Percentiles rank a stretch among this genome's conserved stretches.
Conservation (phyloP, 192 early-diverging fungal species). For the Phlyctochytrium bullatum region DNA sequence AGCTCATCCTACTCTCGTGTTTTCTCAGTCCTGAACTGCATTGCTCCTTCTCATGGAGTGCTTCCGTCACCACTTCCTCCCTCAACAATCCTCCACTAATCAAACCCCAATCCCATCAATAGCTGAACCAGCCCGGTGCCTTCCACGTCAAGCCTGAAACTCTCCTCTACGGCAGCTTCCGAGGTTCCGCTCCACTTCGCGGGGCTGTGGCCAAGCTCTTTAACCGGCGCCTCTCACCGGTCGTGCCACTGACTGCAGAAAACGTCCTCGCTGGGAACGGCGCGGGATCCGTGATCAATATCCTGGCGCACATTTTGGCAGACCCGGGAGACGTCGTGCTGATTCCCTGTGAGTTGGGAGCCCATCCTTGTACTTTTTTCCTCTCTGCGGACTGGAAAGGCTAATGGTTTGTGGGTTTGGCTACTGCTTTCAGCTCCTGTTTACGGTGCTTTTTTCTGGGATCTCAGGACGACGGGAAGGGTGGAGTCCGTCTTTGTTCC, state of each 20-base stretch:
- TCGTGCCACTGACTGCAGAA: slow-evolving; percentile 35
- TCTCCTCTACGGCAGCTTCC: slow-evolving; percentile 41
- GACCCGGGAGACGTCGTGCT: slow-evolving; percentile 73
- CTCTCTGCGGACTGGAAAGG: background rate
- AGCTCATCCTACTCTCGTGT: too few species aligned
- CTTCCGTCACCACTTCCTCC: too few species aligned
- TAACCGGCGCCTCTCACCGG: slow-evolving; percentile 63
- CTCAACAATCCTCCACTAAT: too few species aligned
- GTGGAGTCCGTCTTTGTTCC: slow-evolving; percentile 15
- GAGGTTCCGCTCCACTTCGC: slow-evolving; percentile 60
- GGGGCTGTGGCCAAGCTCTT: slow-evolving; percentile 57
- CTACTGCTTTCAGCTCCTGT: slow-evolving; percentile 12
- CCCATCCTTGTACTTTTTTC: background rate
- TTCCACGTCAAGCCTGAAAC: slow-evolving; percentile 11
- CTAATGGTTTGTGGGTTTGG: background rate
- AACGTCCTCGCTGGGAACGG: slow-evolving; percentile 68
- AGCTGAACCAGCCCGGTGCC: slow-evolving; percentile 14
- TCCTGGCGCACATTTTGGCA: slow-evolving; percentile 59
- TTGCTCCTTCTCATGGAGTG: too few species aligned
- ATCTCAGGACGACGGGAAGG: background rate
- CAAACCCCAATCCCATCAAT: too few species aligned
- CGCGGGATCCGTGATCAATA: slow-evolving; percentile 62
- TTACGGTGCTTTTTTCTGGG: slow-evolving; percentile 69
- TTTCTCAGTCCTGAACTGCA: too few species aligned
- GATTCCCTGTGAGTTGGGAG: slow-evolving; percentile 47